phyloP scores from a whole-genome alignment of 352 stramenopile genomes.

The Phytopythium cucurbitacearum region DNA sequence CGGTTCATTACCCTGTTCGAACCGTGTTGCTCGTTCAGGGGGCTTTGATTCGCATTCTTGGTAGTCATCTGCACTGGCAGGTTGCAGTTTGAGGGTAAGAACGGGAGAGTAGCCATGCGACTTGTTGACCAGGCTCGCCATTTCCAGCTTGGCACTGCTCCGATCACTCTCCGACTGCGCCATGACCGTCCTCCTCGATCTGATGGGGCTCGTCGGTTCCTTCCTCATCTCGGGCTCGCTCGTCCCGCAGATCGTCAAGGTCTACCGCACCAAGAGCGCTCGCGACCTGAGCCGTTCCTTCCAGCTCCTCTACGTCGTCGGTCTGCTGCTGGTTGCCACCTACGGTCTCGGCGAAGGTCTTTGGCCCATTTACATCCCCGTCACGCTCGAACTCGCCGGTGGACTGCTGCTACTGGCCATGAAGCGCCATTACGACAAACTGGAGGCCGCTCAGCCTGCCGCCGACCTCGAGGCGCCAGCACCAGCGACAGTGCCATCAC shows the following conservation, averaged over 20 bases:
- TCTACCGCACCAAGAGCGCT: slow-evolving; percentile 53
- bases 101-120: not conserved
- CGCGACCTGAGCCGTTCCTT: slow-evolving; percentile 53
- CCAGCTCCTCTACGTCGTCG: slow-evolving; percentile 36
- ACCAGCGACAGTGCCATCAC: not conserved
- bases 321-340: slow-evolving; percentile 34
- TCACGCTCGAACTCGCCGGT: slow-evolving; percentile 36
- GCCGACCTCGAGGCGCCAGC: slow-evolving; percentile 4
- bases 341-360: slow-evolving; percentile 43
- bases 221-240: slow-evolving; percentile 57
- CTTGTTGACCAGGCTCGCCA: too few species aligned
- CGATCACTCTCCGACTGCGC: not conserved
- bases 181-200: slow-evolving; percentile 33
- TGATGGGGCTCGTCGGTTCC: slow-evolving; percentile 50
- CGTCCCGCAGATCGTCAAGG: slow-evolving; percentile 59
- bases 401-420: slow-evolving; percentile 34
- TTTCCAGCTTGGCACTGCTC: too few species aligned
- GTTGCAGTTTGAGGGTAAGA: not conserved
- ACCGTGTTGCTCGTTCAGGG: not conserved
- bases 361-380: slow-evolving; percentile 61
- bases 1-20: not conserved
- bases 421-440: slow-evolving; percentile 40
- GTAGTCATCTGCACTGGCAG: not conserved
- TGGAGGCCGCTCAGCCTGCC: slow-evolving; percentile 4
- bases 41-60: not conserved